phyloP scores from a whole-genome alignment of 2,329 filamentous ascomycete species.

The Calonectria hawksworthii region DNA sequence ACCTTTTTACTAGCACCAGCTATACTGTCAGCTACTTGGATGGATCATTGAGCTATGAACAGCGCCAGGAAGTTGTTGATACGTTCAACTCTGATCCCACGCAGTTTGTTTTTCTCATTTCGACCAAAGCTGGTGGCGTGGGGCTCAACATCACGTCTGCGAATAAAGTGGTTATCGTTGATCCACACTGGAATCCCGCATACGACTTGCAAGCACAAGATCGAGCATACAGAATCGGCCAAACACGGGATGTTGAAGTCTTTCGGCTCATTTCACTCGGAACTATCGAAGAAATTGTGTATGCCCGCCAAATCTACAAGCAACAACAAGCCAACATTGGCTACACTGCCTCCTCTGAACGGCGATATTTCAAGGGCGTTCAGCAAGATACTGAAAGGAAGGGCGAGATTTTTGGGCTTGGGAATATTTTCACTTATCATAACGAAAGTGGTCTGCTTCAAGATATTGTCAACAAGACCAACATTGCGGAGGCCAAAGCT shows the following conservation, averaged over 20 bases:
- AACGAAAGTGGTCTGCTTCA: conserved; percentile 84
- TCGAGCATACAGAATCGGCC: conserved; percentile 94
- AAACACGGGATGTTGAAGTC: conserved; percentile 93
- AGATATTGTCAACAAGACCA: conserved; percentile 99
- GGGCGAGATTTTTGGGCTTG: conserved; percentile 93
- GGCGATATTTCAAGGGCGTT: conserved; percentile 95
- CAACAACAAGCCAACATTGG: conserved; percentile 99
- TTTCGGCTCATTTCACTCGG: conserved; percentile 92
- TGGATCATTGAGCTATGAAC: conserved; percentile 85
- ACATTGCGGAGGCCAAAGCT: conserved; percentile 91
- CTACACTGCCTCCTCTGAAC: conserved; percentile 91
- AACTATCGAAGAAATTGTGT: conserved; percentile 97
- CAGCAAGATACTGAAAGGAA: conserved; percentile 86
- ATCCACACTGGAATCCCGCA: conserved; percentile 97
- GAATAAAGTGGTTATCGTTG: conserved; percentile 97
- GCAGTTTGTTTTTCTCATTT: conserved; percentile 96
- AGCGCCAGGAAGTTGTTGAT: conserved; percentile 85
- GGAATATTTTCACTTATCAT: conserved; percentile 88
- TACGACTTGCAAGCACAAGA: conserved; percentile 98
- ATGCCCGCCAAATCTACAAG: conserved; percentile 97
- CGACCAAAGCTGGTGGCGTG: conserved; percentile 91
- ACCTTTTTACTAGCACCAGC: conserved; percentile 87
- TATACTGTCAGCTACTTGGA: conserved; percentile 95
- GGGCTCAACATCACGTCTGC: conserved; percentile 97
- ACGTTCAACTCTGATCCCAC: conserved; percentile 90